Base-by-base conservation (phyloP, 1,139 yeast genomes). In the Tardiomyces depauwii region DNA sequence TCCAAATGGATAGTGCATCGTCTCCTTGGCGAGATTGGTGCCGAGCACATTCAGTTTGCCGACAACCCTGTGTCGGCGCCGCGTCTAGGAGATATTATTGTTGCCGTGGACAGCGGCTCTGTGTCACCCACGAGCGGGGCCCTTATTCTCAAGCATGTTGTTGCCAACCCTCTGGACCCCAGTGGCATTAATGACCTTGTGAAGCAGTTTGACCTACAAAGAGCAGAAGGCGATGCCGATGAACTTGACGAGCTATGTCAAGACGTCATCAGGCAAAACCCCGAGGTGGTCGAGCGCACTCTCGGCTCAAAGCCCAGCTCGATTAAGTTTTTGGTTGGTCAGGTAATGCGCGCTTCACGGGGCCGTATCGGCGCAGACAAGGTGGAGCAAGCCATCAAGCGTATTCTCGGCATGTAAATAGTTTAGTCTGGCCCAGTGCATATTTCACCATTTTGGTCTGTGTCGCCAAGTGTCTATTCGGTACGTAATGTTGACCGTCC, bases 1-100 rank as follows among this genome's bases (percentile, higher is more conserved):
- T 79, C 82, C 40, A 87, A 85, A 57, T 88, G 96, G 96, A 64
- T 88, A 10, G 78, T 87, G 18, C 93, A 91, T 63, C 91, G 86
- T 52, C 65, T 88, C 32, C 59, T 86, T 21, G 96, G 96, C 0
- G 71, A 78, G 14, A 72, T 86, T 51, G 72, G 79, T 11, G 78
- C 77, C 55, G 65, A 73, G 10, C 71, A 75, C 14, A 54, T 69
- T 39, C 60, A 62, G 4, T 68, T 81, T 39, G 41, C 45, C 23
- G 47, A 45, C 12, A 56, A 53, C 25, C 43, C 55, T n/a, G 40
- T 55, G 14, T 39, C 49, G 13, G 48, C 50, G 2, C 45, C 51
- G 2, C 51, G 63, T 38, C 61, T 78, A 41, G 65, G 72, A 0
- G 73, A 73, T 32, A 62, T 82, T 27, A 64, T 80, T 42, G 47